phyloP scores from a whole-genome alignment of 2,329 filamentous ascomycete species.

The Neoascochyta sp. region DNA sequence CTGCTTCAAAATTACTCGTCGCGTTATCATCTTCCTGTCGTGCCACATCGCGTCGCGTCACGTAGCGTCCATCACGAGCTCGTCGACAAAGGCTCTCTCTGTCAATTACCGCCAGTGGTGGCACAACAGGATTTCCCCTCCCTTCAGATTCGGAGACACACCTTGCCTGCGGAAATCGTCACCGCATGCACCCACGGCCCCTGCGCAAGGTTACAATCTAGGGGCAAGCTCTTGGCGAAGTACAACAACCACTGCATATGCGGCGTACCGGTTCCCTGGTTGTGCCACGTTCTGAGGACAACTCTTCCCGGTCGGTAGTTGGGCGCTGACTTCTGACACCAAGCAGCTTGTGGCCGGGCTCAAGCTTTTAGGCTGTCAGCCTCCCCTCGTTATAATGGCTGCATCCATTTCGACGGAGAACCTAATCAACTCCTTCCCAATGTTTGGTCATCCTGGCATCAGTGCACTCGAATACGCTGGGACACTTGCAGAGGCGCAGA shows the following conservation, averaged over 20 bases:
- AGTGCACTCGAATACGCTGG: slow-evolving; percentile 34
- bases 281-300: slow-evolving; percentile 20
- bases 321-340: no score
- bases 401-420: slow-evolving; percentile 17
- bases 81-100: slow-evolving; percentile 12
- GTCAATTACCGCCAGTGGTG: slow-evolving; percentile 17
- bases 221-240: slow-evolving; percentile 13
- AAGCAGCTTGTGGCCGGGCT: no score
- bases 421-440: slow-evolving; percentile 23
- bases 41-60: slow-evolving; percentile 21
- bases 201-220: slow-evolving; percentile 21
- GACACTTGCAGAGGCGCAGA: slow-evolving; percentile 11
- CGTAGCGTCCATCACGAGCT: slow-evolving; percentile 16
- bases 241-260: slow-evolving; percentile 20
- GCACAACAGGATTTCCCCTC: slow-evolving; percentile 16
- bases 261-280: slow-evolving; percentile 18
- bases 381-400: slow-evolving; percentile 13
- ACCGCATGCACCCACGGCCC: slow-evolving; percentile 14
- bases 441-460: slow-evolving; percentile 35
- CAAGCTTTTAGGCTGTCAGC: slow-evolving; percentile 12
- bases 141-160: slow-evolving; percentile 14
- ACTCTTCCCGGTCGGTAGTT: slow-evolving; percentile 8
- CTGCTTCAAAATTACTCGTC: slow-evolving; percentile 8
- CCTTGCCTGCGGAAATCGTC: slow-evolving; percentile 13
- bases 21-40: slow-evolving; percentile 14